Base-by-base conservation (phyloP, 1,284 basidiomycete species). In the Ceratobasidium sp. region DNA sequence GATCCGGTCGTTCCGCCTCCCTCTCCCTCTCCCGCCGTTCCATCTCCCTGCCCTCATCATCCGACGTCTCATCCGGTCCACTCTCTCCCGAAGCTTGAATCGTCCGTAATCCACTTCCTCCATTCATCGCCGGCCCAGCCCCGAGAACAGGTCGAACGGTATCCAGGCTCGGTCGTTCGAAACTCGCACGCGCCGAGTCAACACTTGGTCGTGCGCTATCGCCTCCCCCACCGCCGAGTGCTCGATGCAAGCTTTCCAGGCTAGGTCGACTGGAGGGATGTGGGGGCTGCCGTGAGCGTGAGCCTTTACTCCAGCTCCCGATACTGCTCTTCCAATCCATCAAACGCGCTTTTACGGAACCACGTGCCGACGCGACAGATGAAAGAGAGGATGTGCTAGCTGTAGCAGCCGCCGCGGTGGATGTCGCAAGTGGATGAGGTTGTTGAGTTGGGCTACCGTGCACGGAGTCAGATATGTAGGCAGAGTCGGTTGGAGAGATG, bases 291-390 rank as follows among this genome's bases (percentile, higher is more conserved):
- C 56, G 67, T 31, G 41, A 56, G 1, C 66, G 66, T 5, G 66
- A 15, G 15, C 41, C 41, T 51, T 72, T 72, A 14, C 54, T 59
- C 67, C 67, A 72, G 54, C 67, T 72, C 1, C 67, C 56, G 27
- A 72, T 47, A 29, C 54, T 59, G 22, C 54, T 59, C 36, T 72
- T 72, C 67, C 67, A 72, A 19, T 72, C 67, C 15, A 44, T 54
- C 14, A 72, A 19, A 19, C 67, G 67, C 3, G 67, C 67, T 31
- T 72, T 72, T 54, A 72, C 67, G 24, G 66, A 69, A 3, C 51
- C 66, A 2, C 36, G 66, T 17, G 67, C 59, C 0, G 67, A 60
- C 4, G 67, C 67, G 19, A 56, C 59, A 2, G 67, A 59, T 11
- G 67, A 56, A 15, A 72, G 67, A 11, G 67, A 72, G 7, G 67